phyloP scores from a whole-genome alignment of 768 basidiomycete genomes.

The Boletus pseudo-olivaceus region DNA sequence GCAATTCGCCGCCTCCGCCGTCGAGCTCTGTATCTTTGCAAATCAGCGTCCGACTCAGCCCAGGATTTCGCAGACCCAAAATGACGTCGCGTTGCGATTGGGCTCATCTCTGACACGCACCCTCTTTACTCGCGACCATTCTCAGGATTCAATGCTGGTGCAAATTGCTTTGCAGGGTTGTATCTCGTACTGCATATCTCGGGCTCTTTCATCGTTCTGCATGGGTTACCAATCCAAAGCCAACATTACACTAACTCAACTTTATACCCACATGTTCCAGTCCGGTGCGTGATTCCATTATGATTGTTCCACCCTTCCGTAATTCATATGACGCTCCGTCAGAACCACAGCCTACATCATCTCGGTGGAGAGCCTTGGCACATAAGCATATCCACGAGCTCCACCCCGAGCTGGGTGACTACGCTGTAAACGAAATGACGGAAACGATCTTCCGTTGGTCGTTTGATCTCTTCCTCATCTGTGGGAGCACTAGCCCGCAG shows the following conservation, averaged over 20 bases:
- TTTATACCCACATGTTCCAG: constrained; percentile 56
- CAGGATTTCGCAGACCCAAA: constrained; percentile 48
- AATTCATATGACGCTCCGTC: constrained; percentile 13
- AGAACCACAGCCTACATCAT: constrained; percentile 77
- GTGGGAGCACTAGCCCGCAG: constrained; percentile 51
- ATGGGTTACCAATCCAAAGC: constrained; percentile 70
- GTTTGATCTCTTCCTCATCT: constrained; percentile 60
- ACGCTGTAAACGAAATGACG: constrained; percentile 67
- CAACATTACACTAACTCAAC: constrained; percentile 59
- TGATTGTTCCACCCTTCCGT: neutral
- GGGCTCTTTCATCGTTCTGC: constrained; percentile 68
- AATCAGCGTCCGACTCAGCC: constrained; percentile 38
- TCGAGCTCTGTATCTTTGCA: constrained; percentile 60
- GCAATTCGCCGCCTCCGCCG: constrained; percentile 74
- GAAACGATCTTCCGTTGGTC: constrained; percentile 74
- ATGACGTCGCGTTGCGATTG: constrained; percentile 60
- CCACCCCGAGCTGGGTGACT: constrained; percentile 63
- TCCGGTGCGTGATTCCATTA: constrained; percentile 38
- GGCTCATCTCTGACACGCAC: constrained; percentile 60
- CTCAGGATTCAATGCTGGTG: constrained; percentile 72
- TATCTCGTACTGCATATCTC: constrained; percentile 60
- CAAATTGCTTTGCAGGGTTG: constrained; percentile 75
- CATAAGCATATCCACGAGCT: constrained; percentile 65
- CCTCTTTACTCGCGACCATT: constrained; percentile 61
- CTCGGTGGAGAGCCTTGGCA: constrained; percentile 73